Percentiles rank a stretch among this genome's conserved stretches.
These are phyloP conservation scores for Backusella australiensis DNA, from an alignment of 192 early-diverging fungal genomes.

Conservation along the genomic window DNA sequence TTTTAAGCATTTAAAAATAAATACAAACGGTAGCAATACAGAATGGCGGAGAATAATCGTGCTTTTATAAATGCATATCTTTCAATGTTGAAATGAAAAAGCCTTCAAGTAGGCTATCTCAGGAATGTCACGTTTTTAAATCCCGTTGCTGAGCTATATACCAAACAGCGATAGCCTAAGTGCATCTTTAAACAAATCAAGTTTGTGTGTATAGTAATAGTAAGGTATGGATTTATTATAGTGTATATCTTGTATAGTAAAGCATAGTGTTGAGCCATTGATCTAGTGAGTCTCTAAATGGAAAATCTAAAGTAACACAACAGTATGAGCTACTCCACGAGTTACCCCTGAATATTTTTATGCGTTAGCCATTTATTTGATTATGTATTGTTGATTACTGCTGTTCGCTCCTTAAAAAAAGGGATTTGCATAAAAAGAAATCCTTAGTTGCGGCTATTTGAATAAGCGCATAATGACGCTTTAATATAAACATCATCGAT, in stretches of 20 bases:
- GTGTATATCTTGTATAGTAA: background rate
- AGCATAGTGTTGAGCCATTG: background rate
- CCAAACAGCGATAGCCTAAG: background rate
- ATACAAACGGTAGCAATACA: too few species aligned
- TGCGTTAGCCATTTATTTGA: background rate
- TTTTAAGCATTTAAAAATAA: too few species aligned
- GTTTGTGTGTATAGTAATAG: too few species aligned
- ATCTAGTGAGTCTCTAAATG: background rate
- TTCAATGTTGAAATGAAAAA: too few species aligned
- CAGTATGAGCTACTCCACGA: background rate
- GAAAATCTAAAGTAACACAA: background rate
- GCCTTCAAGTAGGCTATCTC: too few species aligned
- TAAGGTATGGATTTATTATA: too few species aligned
- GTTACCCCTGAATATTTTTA: background rate
- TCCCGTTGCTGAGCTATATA: background rate
- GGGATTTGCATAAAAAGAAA: background rate
- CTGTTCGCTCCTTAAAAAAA: background rate
- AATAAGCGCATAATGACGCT: background rate
- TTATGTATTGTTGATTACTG: background rate
- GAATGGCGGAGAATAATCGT: too few species aligned
- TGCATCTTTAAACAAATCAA: too few species aligned
- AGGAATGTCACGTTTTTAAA: background rate
- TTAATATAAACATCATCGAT: constrained; percentile 1
- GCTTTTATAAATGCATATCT: too few species aligned
- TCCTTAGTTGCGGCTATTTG: background rate